A percentile compares a stretch with the other conserved stretches of the same genome.
Conservation (phyloP, 2,329 filamentous ascomycete genomes). For the Orbilia brochopaga region DNA sequence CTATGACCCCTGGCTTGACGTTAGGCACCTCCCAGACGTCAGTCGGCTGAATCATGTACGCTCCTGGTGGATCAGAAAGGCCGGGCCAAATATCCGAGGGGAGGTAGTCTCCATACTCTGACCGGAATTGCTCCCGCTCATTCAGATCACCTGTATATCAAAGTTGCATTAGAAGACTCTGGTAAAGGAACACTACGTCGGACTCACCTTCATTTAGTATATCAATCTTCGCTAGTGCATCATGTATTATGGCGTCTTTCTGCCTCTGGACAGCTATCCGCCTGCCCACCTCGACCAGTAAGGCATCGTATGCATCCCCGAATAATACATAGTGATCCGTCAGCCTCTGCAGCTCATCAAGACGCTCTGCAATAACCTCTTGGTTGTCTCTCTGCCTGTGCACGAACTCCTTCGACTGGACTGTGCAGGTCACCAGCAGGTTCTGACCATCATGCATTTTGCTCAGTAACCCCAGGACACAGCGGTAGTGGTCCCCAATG, state of each 20-base stretch:
- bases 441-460: constrained; percentile 53
- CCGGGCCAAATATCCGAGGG: constrained; percentile 87
- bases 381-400: constrained; percentile 75
- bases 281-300: constrained; percentile 82
- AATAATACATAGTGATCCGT: constrained; percentile 87
- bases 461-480: constrained; percentile 46
- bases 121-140: constrained; percentile 77
- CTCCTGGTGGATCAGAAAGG: constrained; percentile 62
- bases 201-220: constrained; percentile 68
- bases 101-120: constrained; percentile 82
- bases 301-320: constrained; percentile 77
- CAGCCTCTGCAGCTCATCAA: constrained; percentile 78
- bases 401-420: constrained; percentile 61
- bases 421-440: constrained; percentile 59
- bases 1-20: constrained; percentile 40
- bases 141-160: constrained; percentile 65
- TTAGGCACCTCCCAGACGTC: constrained; percentile 46
- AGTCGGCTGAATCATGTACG: constrained; percentile 56
- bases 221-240: constrained; percentile 77
- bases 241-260: constrained; percentile 74
- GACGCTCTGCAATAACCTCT: constrained; percentile 69
- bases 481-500: constrained; percentile 50
- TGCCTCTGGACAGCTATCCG: constrained; percentile 75
- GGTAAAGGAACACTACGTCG: not conserved
- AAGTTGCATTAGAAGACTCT: not conserved